Evolutionary conservation across 768 basidiomycete species (phyloP).

Genomic region (Coprinopsis sp.): DNA sequence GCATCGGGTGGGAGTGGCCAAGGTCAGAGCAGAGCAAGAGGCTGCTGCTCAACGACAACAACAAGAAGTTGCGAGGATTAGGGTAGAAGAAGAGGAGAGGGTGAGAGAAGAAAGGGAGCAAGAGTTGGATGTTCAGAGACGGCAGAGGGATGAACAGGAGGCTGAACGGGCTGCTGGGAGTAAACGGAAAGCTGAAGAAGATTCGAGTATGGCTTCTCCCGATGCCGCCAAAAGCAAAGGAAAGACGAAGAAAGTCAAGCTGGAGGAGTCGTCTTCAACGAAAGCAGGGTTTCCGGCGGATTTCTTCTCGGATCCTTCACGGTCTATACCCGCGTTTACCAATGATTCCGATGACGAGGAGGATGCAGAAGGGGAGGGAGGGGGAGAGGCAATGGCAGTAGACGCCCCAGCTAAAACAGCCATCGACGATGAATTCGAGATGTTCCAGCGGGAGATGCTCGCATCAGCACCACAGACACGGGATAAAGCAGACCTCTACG

Average conservation of each 20-base stretch:
- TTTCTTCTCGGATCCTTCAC: conserved; percentile 79
- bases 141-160: conserved; percentile 17
- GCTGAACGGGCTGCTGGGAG: conserved; percentile 7
- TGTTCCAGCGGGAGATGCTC: conserved; percentile 64
- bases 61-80: conserved; percentile 24
- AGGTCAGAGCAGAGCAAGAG: conserved; percentile 52
- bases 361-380: conserved; percentile 22
- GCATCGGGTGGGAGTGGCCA: conserved; percentile 64
- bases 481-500: conserved; percentile 45
- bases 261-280: conserved; percentile 11
- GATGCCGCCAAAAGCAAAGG: no score
- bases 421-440: conserved; percentile 70
- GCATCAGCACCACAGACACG: conserved; percentile 23
- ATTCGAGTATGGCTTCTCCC: conserved; percentile 4
- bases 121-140: conserved; percentile 29
- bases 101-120: conserved; percentile 25
- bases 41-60: conserved; percentile 21
- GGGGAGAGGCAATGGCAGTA: conserved; percentile 5
- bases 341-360: conserved; percentile 42
- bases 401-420: conserved; percentile 19
- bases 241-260: conserved; percentile 13
- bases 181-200: conserved; percentile 20
- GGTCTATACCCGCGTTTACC: conserved; percentile 33
- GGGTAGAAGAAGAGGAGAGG: conserved; percentile 28
- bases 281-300: conserved; percentile 57